Evolutionary conservation across 129 eudicot species (phyloP).

Genomic region (Arctium lappa): DNA sequence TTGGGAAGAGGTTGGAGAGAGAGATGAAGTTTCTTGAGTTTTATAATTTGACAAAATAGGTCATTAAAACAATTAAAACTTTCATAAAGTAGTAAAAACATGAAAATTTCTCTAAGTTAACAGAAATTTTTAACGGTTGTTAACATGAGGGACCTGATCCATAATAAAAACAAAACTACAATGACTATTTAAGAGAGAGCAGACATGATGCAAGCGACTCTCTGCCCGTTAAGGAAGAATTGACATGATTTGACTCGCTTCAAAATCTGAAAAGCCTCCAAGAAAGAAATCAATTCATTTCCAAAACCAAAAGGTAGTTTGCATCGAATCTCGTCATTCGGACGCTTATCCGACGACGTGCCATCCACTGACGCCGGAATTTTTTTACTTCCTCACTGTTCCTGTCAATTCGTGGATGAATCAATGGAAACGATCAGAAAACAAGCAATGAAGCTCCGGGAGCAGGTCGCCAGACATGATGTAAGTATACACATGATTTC

Average conservation of each 20-base stretch:
- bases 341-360: constrained; percentile 19
- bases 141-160: too few relatives aligned
- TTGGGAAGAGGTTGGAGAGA: too few relatives aligned
- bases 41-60: too few relatives aligned
- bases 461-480: constrained; percentile 80
- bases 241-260: neutral
- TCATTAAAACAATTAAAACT: too few relatives aligned
- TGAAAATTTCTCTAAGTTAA: too few relatives aligned
- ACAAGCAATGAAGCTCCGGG: constrained; percentile 83
- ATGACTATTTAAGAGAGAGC: too few relatives aligned
- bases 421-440: constrained; percentile 73
- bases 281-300: neutral
- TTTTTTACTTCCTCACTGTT: neutral
- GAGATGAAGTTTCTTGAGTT: too few relatives aligned
- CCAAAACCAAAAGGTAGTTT: neutral
- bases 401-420: constrained; percentile 21
- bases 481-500: constrained; percentile 35
- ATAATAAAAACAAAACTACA: too few relatives aligned
- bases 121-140: too few relatives aligned
- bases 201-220: too few relatives aligned
- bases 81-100: too few relatives aligned
- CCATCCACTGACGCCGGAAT: neutral
- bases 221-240: neutral
- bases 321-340: constrained; percentile 1
- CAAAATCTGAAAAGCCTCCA: neutral